phyloP scores from a whole-genome alignment of 306 rosid species.

The Cotoneaster glaucophyllus region DNA sequence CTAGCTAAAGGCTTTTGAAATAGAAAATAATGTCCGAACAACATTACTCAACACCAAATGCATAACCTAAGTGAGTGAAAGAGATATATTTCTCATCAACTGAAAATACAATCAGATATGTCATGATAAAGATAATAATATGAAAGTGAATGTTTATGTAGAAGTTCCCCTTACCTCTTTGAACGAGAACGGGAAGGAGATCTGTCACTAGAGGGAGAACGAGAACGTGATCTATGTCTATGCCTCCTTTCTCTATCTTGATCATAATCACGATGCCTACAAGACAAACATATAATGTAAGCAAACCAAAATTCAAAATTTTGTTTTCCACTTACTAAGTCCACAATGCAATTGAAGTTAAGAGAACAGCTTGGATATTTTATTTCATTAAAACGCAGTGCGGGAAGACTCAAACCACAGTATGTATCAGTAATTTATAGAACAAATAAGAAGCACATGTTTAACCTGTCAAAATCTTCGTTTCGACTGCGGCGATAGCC shows the following conservation, averaged over 20 bases:
- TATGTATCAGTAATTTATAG: not conserved
- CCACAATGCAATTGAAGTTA: not conserved
- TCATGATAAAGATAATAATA: not conserved
- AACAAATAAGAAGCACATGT: not conserved
- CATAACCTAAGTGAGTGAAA: not conserved
- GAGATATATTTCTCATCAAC: not conserved
- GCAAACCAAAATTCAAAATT: not conserved
- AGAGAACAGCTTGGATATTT: not conserved
- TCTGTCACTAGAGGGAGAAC: constrained; percentile 34
- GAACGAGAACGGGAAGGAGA: constrained; percentile 52
- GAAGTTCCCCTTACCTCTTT: constrained; percentile 26
- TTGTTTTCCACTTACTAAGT: not conserved
- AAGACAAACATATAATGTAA: constrained; percentile 4
- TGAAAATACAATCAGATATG: not conserved
- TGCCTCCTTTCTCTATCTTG: constrained; percentile 50
- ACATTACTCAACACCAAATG: not conserved
- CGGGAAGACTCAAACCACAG: not conserved
- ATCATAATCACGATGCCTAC: constrained; percentile 38
- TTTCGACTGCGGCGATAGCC: constrained; percentile 26
- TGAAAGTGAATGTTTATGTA: not conserved
- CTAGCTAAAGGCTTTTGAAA: not conserved
- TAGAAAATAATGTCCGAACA: not conserved
- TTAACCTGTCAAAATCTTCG: constrained; percentile 52
- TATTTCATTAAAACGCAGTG: not conserved
- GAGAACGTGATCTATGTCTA: constrained; percentile 38